Evolutionary conservation across 208 protist species (phyloP).

Genomic region (Trypanosomatidae sp.): DNA sequence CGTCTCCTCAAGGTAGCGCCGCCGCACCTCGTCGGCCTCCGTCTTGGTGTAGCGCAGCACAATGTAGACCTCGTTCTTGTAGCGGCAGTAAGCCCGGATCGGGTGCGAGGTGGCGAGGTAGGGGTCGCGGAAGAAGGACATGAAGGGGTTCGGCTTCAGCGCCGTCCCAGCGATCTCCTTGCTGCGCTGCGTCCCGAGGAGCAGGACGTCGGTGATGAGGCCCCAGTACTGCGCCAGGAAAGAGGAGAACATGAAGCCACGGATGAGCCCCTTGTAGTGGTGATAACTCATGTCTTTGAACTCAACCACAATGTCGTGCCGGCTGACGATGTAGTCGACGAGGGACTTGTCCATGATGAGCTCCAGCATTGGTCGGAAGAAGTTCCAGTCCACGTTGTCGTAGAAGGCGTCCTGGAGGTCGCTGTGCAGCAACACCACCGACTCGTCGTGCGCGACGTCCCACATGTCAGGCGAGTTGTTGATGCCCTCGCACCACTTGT

Average conservation of each 20-base stretch:
- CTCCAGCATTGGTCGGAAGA: constrained; percentile 99
- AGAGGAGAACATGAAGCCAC: constrained; percentile 99
- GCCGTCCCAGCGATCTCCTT: constrained; percentile 98
- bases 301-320: constrained; percentile 99
- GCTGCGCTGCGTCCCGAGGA: constrained; percentile 98
- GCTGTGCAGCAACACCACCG: constrained; percentile 98
- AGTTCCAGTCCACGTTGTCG: constrained; percentile 99
- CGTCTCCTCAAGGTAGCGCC: constrained; percentile 99
- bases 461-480: constrained; percentile 99
- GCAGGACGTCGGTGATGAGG: constrained; percentile 98
- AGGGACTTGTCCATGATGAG: constrained; percentile 99
- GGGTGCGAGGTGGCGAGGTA: constrained; percentile 97
- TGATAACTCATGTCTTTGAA: constrained; percentile 99
- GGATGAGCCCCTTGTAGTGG: constrained; percentile 99
- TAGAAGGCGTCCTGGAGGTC: constrained; percentile 97
- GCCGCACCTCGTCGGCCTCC: constrained; percentile 98
- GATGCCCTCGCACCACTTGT: constrained; percentile 99
- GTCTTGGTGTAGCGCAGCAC: constrained; percentile 98
- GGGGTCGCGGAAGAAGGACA: constrained; percentile 94
- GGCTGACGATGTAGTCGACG: constrained; percentile 99
- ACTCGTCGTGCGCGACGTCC: constrained; percentile 98
- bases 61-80: constrained; percentile 98
- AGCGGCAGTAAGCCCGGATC: constrained; percentile 98
- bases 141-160: constrained; percentile 98
- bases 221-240: constrained; percentile 99